Base-by-base conservation (phyloP, 352 stramenopile species). In the Phytophthora citrophthora region DNA sequence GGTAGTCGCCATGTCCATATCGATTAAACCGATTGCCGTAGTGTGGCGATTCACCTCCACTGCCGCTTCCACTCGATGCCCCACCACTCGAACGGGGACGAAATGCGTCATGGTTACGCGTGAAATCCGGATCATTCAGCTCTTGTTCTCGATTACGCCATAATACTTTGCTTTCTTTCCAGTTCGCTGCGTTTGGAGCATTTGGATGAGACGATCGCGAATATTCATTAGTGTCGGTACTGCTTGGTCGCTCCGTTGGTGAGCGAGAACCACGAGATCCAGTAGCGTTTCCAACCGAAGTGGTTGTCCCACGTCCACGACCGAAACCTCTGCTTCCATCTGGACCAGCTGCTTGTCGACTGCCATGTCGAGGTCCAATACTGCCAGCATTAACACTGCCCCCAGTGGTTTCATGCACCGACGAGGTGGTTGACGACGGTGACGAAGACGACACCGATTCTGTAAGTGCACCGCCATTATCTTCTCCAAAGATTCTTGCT, bases 141-240 rank as follows among this genome's bases (percentile, higher is more conserved):
- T 98, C 95, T 68, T 98, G 88, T 61, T 97, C 85, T 27, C 93
- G 89, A 77, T 98, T 98, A 20, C 95, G 88, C 80, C 92, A 98
- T 43, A 97, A 81, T 31, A 96, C 95, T 58, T 98, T 98, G 61
- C 76, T 94, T 60, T 95, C 83, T 56, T 94, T 94, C 88, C 88
- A 96, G 68, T 89, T 88, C 6, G 70, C 70, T 43, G 70, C 60
- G 50, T 78, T 78, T 5, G 52, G 36, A 23, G 70, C 70, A 67
- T 45, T 78, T 2, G 61, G 66, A 13, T 63, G 40, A 13, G 55
- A 53, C 20, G 56, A 52, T 20, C 61, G 57, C 6, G 53, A 54
- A 38, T 58, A 61, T 32, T 68, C 61, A 23, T 55, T 63, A 26
- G 16, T 41, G 9, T 77, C 55, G 24, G 49, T 58, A 10, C 9